These are phyloP conservation scores for Tanacetum coccineum DNA, from an alignment of 129 eudicot genomes.

Conservation along the genomic window DNA sequence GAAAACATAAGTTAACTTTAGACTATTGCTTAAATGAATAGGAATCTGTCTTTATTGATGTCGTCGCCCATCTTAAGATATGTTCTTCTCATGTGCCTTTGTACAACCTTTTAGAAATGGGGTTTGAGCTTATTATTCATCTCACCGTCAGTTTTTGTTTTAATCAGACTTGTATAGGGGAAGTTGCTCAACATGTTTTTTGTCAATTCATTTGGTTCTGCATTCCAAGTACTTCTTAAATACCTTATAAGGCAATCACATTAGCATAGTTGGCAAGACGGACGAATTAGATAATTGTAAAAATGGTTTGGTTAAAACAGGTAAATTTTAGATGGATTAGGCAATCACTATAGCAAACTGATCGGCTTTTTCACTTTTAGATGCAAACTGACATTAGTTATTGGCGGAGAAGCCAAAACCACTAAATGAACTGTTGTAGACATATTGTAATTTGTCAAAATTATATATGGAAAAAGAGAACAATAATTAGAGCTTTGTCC, in stretches of 20 bases:
- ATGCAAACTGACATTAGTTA: background rate
- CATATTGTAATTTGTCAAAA: no score
- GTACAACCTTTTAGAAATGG: background rate
- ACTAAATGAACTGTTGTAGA: background rate
- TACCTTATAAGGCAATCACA: background rate
- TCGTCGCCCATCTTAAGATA: slow-evolving; percentile 71
- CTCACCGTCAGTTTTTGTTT: background rate
- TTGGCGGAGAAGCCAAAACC: background rate
- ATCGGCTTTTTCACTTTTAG: background rate
- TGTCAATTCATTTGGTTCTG: slow-evolving; percentile 96
- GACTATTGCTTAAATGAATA: slow-evolving; percentile 25
- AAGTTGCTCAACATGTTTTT: slow-evolving; percentile 90
- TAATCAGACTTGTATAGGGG: slow-evolving; percentile 43
- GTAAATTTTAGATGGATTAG: no score
- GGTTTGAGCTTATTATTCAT: slow-evolving; percentile 7
- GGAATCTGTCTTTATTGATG: slow-evolving; percentile 85
- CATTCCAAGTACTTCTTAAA: slow-evolving; percentile 64
- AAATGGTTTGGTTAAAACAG: no score
- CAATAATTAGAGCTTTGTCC: slow-evolving; percentile 1
- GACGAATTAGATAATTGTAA: no score
- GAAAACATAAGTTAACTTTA: slow-evolving; percentile 14
- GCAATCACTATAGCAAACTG: background rate
- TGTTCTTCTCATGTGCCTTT: background rate
- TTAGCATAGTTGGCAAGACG: background rate
- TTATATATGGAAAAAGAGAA: background rate